Evolutionary conservation across 129 eudicot genomes (phyloP).

Genomic region (Gnaphalium uliginosum): DNA sequence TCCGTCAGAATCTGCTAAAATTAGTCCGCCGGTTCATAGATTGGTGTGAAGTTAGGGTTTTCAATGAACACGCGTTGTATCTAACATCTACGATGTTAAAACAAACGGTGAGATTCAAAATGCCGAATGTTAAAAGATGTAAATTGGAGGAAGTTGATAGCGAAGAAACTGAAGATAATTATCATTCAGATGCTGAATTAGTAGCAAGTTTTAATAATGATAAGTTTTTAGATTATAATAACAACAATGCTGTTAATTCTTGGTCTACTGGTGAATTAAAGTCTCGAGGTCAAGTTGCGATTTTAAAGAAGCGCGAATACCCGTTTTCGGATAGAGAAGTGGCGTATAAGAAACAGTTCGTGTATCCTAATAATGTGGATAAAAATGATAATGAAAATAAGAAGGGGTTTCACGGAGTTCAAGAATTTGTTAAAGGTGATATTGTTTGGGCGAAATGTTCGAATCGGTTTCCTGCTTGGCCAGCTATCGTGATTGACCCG

Average conservation of each 20-base stretch:
- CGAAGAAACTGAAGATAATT: constrained; percentile 29
- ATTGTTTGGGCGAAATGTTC: constrained; percentile 89
- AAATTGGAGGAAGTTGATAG: constrained; percentile 31
- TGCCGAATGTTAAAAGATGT: constrained; percentile 59
- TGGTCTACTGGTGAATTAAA: constrained; percentile 31
- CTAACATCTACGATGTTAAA: constrained; percentile 31
- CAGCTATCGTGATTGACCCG: constrained; percentile 82
- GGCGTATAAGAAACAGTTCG: constrained; percentile 33
- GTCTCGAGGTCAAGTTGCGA: constrained; percentile 41
- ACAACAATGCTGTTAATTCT: constrained; percentile 24
- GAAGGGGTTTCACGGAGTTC: constrained; percentile 49
- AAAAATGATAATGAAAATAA: constrained; percentile 31
- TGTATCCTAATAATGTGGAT: constrained; percentile 11
- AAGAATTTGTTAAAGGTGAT: constrained; percentile 64
- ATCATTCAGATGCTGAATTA: constrained; percentile 24
- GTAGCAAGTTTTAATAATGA: neutral
- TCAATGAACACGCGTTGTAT: neutral
- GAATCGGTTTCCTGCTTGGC: constrained; percentile 78
- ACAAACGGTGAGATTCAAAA: constrained; percentile 38
- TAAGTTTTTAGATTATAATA: neutral
- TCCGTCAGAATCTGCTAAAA: neutral
- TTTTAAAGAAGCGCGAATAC: constrained; percentile 32
- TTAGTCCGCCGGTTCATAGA: neutral
- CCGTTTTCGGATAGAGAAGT: constrained; percentile 12
- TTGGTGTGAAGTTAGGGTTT: constrained; percentile 41